Base-by-base conservation (phyloP, 352 stramenopile species). In the Peronospora belbahrii region DNA sequence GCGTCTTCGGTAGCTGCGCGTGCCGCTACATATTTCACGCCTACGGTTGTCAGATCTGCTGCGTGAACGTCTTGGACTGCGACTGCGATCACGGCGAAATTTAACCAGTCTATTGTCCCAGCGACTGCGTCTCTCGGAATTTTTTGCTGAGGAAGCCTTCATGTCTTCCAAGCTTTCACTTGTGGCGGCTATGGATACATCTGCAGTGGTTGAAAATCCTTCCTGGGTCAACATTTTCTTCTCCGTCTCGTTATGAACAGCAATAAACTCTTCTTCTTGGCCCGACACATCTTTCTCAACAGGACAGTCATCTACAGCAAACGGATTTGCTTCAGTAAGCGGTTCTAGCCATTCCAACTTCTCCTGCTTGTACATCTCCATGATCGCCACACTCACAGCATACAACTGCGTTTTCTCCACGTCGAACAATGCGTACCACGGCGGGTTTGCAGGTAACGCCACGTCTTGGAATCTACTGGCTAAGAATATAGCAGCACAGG, bases 401-500 rank as follows among this genome's bases (percentile, higher is more conserved):
- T 79, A 60, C 11, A 92, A 48, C 41, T 76, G 60, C 22, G 47
- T 33, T 28, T 67, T 62, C 15, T 80, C 62, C 13, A 90, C 78
- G 11, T 81, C 77, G 27, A 90, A 88, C 1, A 90, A 61, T 45
- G 55, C 32, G 42, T 78, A 85, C 78, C 78, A 90, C 24, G 70
- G 42, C 25, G 76, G 74, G 38, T 65, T 52, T 15, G 77, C 62
- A 0, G 78, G 78, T 7, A 90, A 39, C 28, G 71, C 68, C 24
- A 85, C 63, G 1, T 61, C 53, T 15, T 85, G 56, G 36, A 74
- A 62, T 11, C 82, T 76, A 4, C 76, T 81, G 1, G 86, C 74
- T 31, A 97, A 67, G 48, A 92, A 94, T 45, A 96, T 91, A 24
- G 88, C 87, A 27, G 84, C 83, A 56, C 88, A 96, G 2, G 87